These are phyloP conservation scores for Hyphopichia homilentoma DNA, from an alignment of 805 yeast species.

Conservation along the genomic window DNA sequence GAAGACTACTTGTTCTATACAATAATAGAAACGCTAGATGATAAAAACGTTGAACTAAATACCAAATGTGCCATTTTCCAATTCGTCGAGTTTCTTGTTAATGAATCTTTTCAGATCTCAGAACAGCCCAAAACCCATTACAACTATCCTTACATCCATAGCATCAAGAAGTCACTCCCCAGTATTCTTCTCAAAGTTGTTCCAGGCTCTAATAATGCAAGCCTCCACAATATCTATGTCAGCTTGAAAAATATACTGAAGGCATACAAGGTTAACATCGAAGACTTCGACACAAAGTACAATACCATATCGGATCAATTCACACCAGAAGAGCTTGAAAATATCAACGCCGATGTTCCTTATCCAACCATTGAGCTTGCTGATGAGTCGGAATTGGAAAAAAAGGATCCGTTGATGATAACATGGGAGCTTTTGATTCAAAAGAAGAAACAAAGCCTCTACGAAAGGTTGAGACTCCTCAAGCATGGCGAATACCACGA, in stretches of 20 bases:
- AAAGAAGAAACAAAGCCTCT: conserved; percentile 49
- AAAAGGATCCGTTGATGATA: conserved; percentile 25
- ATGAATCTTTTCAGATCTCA: conserved; percentile 31
- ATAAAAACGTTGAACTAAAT: conserved; percentile 49
- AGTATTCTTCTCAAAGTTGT: conserved; percentile 28
- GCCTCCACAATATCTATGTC: conserved; percentile 32
- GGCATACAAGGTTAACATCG: conserved; percentile 26
- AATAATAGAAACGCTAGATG: conserved; percentile 56
- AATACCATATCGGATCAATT: conserved; percentile 26
- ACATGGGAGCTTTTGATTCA: conserved; percentile 47
- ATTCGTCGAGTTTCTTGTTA: conserved; percentile 61
- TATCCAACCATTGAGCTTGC: conserved; percentile 29
- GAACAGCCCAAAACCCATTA: conserved; percentile 31
- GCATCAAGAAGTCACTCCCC: conserved; percentile 31
- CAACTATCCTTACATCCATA: conserved; percentile 36
- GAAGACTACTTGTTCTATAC: conserved; percentile 69
- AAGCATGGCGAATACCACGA: conserved; percentile 22
- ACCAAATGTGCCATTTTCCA: conserved; percentile 63
- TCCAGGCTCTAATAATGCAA: conserved; percentile 34
- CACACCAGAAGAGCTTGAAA: conserved; percentile 31
- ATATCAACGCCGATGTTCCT: conserved; percentile 26
- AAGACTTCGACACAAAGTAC: conserved; percentile 24
- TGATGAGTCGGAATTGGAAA: conserved; percentile 13
- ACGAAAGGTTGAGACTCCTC: conserved; percentile 43
- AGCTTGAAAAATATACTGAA: conserved; percentile 36